These are phyloP conservation scores for Colletotrichum acutatum DNA, from an alignment of 2,329 filamentous ascomycete genomes.

Conservation along the genomic window DNA sequence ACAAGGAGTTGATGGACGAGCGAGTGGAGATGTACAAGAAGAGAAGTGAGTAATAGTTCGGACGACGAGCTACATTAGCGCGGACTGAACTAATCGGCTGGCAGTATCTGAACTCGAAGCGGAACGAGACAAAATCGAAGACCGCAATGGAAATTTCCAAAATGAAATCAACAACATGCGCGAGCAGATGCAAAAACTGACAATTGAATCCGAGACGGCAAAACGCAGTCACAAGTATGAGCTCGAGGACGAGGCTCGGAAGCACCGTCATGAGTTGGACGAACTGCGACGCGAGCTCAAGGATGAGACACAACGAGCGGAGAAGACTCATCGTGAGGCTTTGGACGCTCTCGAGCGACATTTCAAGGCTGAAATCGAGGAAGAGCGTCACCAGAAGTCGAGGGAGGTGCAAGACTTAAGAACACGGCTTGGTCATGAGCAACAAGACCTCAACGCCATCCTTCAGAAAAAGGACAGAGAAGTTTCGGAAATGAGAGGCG, in stretches of 20 bases:
- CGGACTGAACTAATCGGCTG: slow-evolving; percentile 23
- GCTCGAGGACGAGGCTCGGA: slow-evolving; percentile 63
- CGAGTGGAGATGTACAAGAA: slow-evolving; percentile 79
- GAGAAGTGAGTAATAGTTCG: slow-evolving; percentile 67
- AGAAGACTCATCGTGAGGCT: slow-evolving; percentile 74
- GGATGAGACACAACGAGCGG: slow-evolving; percentile 67
- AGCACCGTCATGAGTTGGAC: slow-evolving; percentile 67
- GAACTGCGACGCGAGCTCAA: slow-evolving; percentile 61
- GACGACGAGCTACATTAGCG: neutral
- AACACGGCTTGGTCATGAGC: slow-evolving; percentile 60
- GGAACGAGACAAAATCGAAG: slow-evolving; percentile 57
- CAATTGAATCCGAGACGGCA: slow-evolving; percentile 53
- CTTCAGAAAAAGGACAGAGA: slow-evolving; percentile 66
- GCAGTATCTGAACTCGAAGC: slow-evolving; percentile 61
- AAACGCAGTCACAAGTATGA: slow-evolving; percentile 60
- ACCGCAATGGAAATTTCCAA: slow-evolving; percentile 63
- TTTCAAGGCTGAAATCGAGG: slow-evolving; percentile 72
- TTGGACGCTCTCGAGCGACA: slow-evolving; percentile 72
- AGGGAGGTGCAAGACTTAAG: slow-evolving; percentile 76
- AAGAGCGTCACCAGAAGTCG: slow-evolving; percentile 67
- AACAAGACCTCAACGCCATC: slow-evolving; percentile 59
- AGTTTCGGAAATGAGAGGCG: slow-evolving; percentile 58
- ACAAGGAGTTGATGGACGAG: slow-evolving; percentile 78
- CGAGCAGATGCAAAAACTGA: slow-evolving; percentile 52
- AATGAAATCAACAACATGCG: slow-evolving; percentile 67